Percentiles rank a stretch among this genome's conserved stretches.
phyloP scores from a whole-genome alignment of 345 rosid genomes.

The Kandelia obovata region DNA sequence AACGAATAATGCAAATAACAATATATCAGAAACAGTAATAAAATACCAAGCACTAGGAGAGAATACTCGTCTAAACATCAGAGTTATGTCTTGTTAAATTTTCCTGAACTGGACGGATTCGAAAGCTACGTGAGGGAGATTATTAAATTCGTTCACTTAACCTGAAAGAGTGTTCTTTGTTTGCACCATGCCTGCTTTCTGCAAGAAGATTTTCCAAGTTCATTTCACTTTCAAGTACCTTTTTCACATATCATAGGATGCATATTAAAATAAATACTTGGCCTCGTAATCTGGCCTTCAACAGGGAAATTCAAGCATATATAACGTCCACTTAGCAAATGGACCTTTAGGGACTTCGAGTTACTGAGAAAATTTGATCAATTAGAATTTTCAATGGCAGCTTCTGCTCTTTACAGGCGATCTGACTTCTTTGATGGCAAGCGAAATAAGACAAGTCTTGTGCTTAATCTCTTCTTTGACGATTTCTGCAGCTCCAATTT shows the following conservation, averaged over 20 bases:
- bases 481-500: neutral
- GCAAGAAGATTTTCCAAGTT: constrained; percentile 16
- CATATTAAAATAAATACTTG: neutral
- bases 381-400: constrained; percentile 10
- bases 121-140: neutral
- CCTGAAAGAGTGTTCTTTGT: constrained; percentile 11
- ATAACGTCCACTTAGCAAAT: constrained; percentile 6
- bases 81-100: constrained; percentile 7
- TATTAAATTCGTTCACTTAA: constrained; percentile 12
- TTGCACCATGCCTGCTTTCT: constrained; percentile 24
- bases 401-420: constrained; percentile 11
- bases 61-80: constrained; percentile 1
- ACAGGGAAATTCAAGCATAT: constrained; percentile 14
- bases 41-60: neutral
- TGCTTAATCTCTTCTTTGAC: constrained; percentile 16
- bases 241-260: neutral
- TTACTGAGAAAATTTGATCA: constrained; percentile 4
- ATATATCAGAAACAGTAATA: neutral
- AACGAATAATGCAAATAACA: neutral
- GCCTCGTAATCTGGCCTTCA: constrained; percentile 16
- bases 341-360: neutral
- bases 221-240: neutral
- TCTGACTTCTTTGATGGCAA: constrained; percentile 11
- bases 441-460: constrained; percentile 13
- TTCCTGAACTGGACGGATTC: constrained; percentile 1